Evolutionary conservation across 2,329 filamentous ascomycete species (phyloP), one percentile per base, ranked within the genome.

Genomic region (Trichoderma breve): DNA sequence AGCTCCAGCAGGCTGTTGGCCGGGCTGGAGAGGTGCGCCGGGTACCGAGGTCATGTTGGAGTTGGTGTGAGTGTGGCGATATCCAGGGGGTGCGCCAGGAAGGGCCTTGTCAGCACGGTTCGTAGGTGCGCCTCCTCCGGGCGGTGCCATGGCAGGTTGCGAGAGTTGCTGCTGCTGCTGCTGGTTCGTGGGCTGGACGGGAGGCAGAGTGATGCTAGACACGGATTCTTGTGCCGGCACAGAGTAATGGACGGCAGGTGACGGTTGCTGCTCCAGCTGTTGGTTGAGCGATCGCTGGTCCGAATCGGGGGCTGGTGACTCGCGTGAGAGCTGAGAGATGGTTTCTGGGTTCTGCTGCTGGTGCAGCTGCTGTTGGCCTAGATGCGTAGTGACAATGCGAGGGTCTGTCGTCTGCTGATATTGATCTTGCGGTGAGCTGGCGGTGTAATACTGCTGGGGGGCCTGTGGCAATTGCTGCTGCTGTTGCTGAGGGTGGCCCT

Each of bases 281-380:
- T 82, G 76, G 74, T 82, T 82, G 74, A 80, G 78, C 73, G 82
- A 80, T 64, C 77, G 77, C 73, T 80, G 79, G 73, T 88, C 87
- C 51, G 82, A 82, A 74, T 89, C 88, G 55, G 83, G 82, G 21
- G 85, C 78, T 43, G 86, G 86, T 39, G 88, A 90, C 72, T 91
- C 89, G 83, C 87, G 85, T 77, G 89, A 91, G 75, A 89, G 78
- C 79, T 90, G 88, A 7, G 89, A 91, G 47, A 89, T 80, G 6
- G 88, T 89, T 79, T 91, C 89, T 32, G 87, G 81, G 76, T 89
- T 90, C 71, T 79, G 81, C 66, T 79, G 79, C 69, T 79, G 79
- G 58, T 78, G 80, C 58, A 77, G 73, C 43, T 53, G 70, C 30
- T 63, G 71, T 24, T 73, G 80, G 71, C 75, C 79, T 67, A 82